Conservation (phyloP, 2,329 filamentous ascomycete species). For the Aureobasidium sp. region DNA sequence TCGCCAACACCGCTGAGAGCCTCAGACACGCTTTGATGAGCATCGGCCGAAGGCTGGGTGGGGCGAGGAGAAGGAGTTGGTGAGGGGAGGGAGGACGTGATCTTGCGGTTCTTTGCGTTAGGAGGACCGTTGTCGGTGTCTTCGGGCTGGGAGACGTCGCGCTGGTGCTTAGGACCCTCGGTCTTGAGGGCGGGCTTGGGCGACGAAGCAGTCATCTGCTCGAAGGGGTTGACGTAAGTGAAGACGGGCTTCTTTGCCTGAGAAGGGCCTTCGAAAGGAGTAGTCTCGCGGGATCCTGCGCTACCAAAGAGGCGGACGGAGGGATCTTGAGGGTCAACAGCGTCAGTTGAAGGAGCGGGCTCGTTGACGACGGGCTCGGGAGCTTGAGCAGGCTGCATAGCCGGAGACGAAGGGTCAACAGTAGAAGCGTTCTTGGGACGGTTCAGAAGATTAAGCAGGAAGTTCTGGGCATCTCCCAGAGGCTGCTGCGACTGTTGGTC, state of each 20-base stretch:
- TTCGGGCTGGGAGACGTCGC: slow-evolving; percentile 29
- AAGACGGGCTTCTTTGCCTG: slow-evolving; percentile 44
- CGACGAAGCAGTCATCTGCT: slow-evolving; percentile 58
- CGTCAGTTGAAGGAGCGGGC: slow-evolving; percentile 22
- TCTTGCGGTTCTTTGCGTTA: slow-evolving; percentile 30
- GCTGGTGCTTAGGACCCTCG: slow-evolving; percentile 29
- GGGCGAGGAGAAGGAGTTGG: slow-evolving; percentile 15
- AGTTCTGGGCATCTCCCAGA: slow-evolving; percentile 65
- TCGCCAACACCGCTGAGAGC: slow-evolving; percentile 58
- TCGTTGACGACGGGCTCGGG: slow-evolving; percentile 36
- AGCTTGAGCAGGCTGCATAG: slow-evolving; percentile 25
- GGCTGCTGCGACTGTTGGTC: slow-evolving; percentile 18
- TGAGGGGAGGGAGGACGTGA: slow-evolving; percentile 18
- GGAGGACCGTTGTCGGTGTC: slow-evolving; percentile 22
- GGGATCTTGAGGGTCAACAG: slow-evolving; percentile 16
- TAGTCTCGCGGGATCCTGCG: slow-evolving; percentile 18
- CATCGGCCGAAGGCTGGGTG: slow-evolving; percentile 14
- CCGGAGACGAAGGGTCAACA: slow-evolving; percentile 17
- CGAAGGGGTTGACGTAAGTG: slow-evolving; percentile 65
- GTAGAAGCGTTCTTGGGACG: slow-evolving; percentile 47
- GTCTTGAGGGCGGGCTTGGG: slow-evolving; percentile 28
- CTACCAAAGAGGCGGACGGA: slow-evolving; percentile 24
- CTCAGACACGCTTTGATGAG: slow-evolving; percentile 51
- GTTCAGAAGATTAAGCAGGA: slow-evolving; percentile 77
- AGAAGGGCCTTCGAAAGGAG: slow-evolving; percentile 31